Evolutionary conservation across 2,329 filamentous ascomycete species (phyloP).

Genomic region (Venturia carpophila): DNA sequence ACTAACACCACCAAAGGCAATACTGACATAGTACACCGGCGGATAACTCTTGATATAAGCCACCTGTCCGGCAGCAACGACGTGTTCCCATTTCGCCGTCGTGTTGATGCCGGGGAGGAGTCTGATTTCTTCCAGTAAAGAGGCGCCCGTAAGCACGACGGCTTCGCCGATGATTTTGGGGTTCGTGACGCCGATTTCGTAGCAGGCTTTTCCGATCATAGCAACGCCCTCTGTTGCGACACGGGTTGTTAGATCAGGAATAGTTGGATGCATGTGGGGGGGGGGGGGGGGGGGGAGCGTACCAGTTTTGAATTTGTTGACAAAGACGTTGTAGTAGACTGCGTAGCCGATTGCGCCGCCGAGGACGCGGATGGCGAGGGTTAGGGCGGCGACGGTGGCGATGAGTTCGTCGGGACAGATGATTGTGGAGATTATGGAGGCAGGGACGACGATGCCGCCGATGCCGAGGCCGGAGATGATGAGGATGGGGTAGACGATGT

Average conservation of each 20-base stretch:
- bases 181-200: slow-evolving; percentile 14
- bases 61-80: slow-evolving; percentile 24
- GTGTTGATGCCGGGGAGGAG: slow-evolving; percentile 16
- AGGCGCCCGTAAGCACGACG: slow-evolving; percentile 16
- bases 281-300: neutral
- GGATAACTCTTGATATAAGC: slow-evolving; percentile 27
- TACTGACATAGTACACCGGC: slow-evolving; percentile 28
- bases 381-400: slow-evolving; percentile 59
- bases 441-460: slow-evolving; percentile 60
- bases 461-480: slow-evolving; percentile 56
- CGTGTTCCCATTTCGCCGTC: slow-evolving; percentile 23
- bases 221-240: slow-evolving; percentile 15
- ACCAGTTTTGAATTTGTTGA: slow-evolving; percentile 22
- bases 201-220: slow-evolving; percentile 10
- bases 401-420: slow-evolving; percentile 64
- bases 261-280: neutral
- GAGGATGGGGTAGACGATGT: slow-evolving; percentile 50
- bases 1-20: slow-evolving; percentile 28
- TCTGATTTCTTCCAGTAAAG: slow-evolving; percentile 9
- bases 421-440: slow-evolving; percentile 60
- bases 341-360: slow-evolving; percentile 59
- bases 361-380: slow-evolving; percentile 60
- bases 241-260: neutral
- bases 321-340: slow-evolving; percentile 35
- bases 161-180: slow-evolving; percentile 11